These are phyloP conservation scores for Eimeria acervulina DNA, from an alignment of 169 alveolate species.

Conservation along the genomic window DNA sequence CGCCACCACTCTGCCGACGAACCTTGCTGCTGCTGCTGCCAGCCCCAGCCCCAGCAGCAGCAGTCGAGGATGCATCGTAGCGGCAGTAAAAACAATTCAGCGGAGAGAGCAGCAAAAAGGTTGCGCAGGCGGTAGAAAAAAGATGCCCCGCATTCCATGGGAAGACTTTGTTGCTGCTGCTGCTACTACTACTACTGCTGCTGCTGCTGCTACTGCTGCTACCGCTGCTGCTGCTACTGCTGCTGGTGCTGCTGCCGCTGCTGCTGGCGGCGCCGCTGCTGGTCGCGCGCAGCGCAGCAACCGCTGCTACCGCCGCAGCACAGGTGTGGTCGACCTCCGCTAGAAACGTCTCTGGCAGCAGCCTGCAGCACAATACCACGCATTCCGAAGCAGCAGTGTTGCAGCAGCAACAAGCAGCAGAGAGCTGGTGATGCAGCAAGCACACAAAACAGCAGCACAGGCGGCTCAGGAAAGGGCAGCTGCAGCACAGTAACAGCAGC, in stretches of 20 bases:
- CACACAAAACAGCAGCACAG: not conserved
- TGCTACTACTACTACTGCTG: slow-evolving; percentile 33
- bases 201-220: not conserved
- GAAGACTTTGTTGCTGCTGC: slow-evolving; percentile 30
- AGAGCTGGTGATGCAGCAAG: not conserved
- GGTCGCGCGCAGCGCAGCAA: not conserved
- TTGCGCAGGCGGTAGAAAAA: slow-evolving; percentile 30
- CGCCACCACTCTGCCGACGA: not conserved
- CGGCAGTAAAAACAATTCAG: slow-evolving; percentile 55
- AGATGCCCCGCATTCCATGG: slow-evolving; percentile 57
- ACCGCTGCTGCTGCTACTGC: not conserved
- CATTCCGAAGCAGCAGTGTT: not conserved
- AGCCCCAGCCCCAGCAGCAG: slow-evolving; percentile 28
- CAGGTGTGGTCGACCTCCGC: slow-evolving; percentile 56
- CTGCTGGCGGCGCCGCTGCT: not conserved
- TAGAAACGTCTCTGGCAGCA: not conserved
- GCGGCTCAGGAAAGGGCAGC: not conserved
- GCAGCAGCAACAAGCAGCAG: not conserved
- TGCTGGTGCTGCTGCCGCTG: slow-evolving; percentile 12
- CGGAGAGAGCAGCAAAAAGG: slow-evolving; percentile 47
- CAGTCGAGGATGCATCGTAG: not conserved
- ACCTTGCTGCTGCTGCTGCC: slow-evolving; percentile 18
- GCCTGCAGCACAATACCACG: not conserved
- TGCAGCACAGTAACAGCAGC: not conserved
- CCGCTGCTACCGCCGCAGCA: slow-evolving; percentile 62